These are phyloP conservation scores for Cyclostephanos tholiformis DNA, from an alignment of 108 stramenopile genomes.

Conservation along the genomic window DNA sequence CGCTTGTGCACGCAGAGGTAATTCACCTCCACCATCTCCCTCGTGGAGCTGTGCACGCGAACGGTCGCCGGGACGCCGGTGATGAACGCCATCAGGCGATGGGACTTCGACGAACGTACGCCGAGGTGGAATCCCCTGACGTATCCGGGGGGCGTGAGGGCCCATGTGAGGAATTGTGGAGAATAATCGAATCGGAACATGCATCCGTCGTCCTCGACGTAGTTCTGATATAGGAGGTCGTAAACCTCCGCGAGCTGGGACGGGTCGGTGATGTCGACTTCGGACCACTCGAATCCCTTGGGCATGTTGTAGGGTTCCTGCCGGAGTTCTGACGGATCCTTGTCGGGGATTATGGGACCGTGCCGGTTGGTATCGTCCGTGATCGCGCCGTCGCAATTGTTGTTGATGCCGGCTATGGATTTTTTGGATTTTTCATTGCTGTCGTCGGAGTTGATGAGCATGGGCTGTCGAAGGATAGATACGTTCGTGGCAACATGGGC, in stretches of 20 bases:
- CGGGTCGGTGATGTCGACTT: constrained; percentile 77
- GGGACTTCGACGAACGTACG: constrained; percentile 76
- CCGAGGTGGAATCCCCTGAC: constrained; percentile 84
- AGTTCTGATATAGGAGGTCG: constrained; percentile 94
- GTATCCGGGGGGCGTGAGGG: constrained; percentile 95
- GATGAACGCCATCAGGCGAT: constrained; percentile 95
- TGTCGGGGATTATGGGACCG: constrained; percentile 89
- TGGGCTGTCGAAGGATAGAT: constrained; percentile 33
- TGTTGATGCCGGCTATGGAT: constrained; percentile 18
- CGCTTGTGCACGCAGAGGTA: constrained; percentile 99
- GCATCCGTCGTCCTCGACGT: constrained; percentile 98
- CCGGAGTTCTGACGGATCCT: constrained; percentile 74
- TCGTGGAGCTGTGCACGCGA: constrained; percentile 57
- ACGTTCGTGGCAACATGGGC: too few species aligned
- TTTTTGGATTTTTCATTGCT: constrained; percentile 55
- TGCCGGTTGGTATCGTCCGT: constrained; percentile 29
- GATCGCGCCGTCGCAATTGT: constrained; percentile 38
- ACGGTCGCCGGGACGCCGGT: constrained; percentile 91
- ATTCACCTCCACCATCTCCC: constrained; percentile 94
- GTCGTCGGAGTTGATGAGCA: constrained; percentile 36
- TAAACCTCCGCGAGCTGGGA: constrained; percentile 88
- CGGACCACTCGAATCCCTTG: constrained; percentile 93
- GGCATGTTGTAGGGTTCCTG: constrained; percentile 97
- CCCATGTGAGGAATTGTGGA: constrained; percentile 91
- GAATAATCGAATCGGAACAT: constrained; percentile 98